These are phyloP conservation scores for Corinectria fuckeliana DNA, from an alignment of 2,329 filamentous ascomycete species.

Conservation along the genomic window DNA sequence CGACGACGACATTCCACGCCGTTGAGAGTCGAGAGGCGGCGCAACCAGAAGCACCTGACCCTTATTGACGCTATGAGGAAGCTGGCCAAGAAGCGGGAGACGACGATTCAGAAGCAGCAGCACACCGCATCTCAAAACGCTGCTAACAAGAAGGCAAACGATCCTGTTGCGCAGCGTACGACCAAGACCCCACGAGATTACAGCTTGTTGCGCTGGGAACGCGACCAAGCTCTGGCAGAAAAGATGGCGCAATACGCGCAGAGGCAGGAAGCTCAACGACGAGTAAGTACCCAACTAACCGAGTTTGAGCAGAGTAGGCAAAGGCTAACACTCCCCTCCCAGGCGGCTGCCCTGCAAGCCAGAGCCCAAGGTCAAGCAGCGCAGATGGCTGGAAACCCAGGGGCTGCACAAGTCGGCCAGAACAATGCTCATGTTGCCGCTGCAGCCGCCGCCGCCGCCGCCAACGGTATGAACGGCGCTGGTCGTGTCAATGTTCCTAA, in stretches of 20 bases:
- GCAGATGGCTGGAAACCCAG: conserved; percentile 53
- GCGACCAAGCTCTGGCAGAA: conserved; percentile 73
- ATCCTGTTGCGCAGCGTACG: conserved; percentile 58
- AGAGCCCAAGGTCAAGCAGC: conserved; percentile 53
- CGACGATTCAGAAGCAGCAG: conserved; percentile 83
- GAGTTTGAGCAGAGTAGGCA: conserved; percentile 7
- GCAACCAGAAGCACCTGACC: conserved; percentile 84
- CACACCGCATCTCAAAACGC: conserved; percentile 80
- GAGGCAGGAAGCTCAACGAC: conserved; percentile 65
- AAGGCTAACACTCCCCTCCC: conserved; percentile 35
- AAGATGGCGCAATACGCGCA: conserved; percentile 62
- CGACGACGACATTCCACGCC: conserved; percentile 78
- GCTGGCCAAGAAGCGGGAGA: conserved; percentile 91
- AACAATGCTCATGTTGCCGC: conserved; percentile 39
- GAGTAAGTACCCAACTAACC: conserved; percentile 51
- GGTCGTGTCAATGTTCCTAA: conserved; percentile 52
- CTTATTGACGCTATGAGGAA: conserved; percentile 96
- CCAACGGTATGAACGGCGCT: conserved; percentile 37
- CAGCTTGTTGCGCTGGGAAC: conserved; percentile 85
- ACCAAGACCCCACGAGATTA: conserved; percentile 88
- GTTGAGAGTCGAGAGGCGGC: conserved; percentile 82
- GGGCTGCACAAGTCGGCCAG: conserved; percentile 41
- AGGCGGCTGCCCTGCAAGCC: conserved; percentile 55
- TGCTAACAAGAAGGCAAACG: conserved; percentile 81
- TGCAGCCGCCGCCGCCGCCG: conserved; percentile 30